Evolutionary conservation across 176 grass and related monocot genomes (phyloP), one percentile per base, ranked within the genome.

Genomic region (Canna indica): DNA sequence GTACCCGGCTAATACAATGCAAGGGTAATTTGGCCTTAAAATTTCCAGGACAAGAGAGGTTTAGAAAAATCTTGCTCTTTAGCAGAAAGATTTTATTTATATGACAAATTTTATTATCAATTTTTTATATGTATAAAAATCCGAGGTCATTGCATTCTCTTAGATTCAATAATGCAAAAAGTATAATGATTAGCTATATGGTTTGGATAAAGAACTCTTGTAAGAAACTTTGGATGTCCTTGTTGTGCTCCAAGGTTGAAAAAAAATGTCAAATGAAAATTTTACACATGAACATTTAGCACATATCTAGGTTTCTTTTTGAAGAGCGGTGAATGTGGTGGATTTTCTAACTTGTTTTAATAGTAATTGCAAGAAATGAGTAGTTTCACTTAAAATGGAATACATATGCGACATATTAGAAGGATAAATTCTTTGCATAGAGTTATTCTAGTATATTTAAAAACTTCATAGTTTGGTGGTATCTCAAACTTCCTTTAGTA

Each of bases 401-500:
- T 44, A 0, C 41, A 44, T 44, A 8, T 44, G 13, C 41, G 0
- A 44, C 4, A 7, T 44, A 54, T n/a, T n/a, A n/a, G n/a, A n/a
- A 54, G 50, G n/a, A 24, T 2, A 44, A 44, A 44, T n/a, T n/a
- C 41, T 44, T 7, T 54, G 50, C 50, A 54, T 54, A 7, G n/a
- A 54, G 50, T 54, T 20, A 54, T 54, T 29, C 11, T 12, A 31
- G 14, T 60, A 60, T 60, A 0, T 29, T 60, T 60, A 10, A 60
- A 29, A 30, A 29, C 9, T 31, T 31, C 26, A 34, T 33, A 29
- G 26, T 61, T 50, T 73, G 27, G 41, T 25, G 22, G 26, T 38
- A 56, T 70, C 41, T 33, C 13, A 58, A 26, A 36, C n/a, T 65
- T 68, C 53, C 26, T 47, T 47, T 52, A n/a, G 27, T 61, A 62